Conservation (phyloP, 352 stramenopile species). For the Elongisporangium anandrum region DNA sequence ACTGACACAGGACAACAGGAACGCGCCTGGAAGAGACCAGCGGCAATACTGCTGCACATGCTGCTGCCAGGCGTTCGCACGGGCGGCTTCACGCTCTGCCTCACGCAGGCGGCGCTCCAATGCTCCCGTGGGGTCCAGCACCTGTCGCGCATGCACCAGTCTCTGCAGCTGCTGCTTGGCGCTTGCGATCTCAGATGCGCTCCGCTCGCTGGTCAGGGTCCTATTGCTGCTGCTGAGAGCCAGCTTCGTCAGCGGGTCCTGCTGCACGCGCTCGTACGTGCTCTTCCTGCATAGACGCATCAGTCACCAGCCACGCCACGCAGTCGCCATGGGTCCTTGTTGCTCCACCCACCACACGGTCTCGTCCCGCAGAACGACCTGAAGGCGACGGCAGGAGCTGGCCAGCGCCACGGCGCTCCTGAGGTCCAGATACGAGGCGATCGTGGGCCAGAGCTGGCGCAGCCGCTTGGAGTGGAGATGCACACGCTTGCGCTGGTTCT, state of each 20-base stretch:
- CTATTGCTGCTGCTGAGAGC: conserved; percentile 9
- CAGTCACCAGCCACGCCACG: background rate
- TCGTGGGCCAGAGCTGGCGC: conserved; percentile 33
- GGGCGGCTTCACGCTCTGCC: conserved; percentile 32
- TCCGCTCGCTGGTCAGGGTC: background rate
- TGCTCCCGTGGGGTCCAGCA: conserved; percentile 45
- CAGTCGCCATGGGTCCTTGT: background rate
- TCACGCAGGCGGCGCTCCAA: conserved; percentile 39
- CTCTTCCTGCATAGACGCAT: conserved; percentile 19
- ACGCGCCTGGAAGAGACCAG: background rate
- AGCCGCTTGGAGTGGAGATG: conserved; percentile 57
- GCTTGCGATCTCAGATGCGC: background rate
- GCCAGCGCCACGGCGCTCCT: conserved; percentile 30
- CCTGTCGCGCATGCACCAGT: conserved; percentile 38
- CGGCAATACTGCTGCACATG: background rate
- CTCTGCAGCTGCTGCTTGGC: conserved; percentile 31
- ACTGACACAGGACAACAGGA: conserved; percentile 29
- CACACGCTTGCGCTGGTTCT: conserved; percentile 45
- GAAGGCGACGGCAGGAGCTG: conserved; percentile 29
- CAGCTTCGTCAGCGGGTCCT: conserved; percentile 26
- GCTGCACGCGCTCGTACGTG: conserved; percentile 20
- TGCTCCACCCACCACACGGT: conserved; percentile 27
- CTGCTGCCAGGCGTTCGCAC: conserved; percentile 21
- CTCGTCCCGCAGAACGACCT: conserved; percentile 34
- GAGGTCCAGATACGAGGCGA: conserved; percentile 31